Conservation (phyloP, 306 rosid genomes). For the Quercus suber region DNA sequence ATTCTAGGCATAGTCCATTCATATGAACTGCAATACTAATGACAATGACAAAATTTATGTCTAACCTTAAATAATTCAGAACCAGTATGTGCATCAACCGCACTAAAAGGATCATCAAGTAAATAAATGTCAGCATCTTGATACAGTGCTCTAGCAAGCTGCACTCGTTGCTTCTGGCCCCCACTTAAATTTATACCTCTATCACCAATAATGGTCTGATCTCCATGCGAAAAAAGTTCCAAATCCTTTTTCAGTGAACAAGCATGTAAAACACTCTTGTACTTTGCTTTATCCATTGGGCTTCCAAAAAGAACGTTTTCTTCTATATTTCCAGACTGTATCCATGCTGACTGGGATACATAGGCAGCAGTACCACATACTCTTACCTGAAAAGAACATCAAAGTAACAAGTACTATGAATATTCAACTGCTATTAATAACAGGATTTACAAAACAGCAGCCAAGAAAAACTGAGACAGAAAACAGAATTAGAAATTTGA, state of each 20-base stretch:
- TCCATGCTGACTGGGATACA: conserved; percentile 95
- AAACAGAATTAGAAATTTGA: conserved; percentile 27
- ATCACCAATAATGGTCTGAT: conserved; percentile 92
- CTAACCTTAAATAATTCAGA: conserved; percentile 75
- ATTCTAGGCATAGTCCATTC: conserved; percentile 30
- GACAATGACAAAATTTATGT: not conserved
- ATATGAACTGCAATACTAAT: conserved; percentile 20
- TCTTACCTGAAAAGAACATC: conserved; percentile 55
- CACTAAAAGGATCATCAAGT: conserved; percentile 97
- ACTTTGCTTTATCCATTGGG: conserved; percentile 89
- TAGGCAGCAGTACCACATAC: conserved; percentile 87
- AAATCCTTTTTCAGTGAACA: conserved; percentile 88
- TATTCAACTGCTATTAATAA: conserved; percentile 9
- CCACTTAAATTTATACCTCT: conserved; percentile 95
- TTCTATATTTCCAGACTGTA: conserved; percentile 91
- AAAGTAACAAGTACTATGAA: conserved; percentile 19
- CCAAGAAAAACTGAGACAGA: conserved; percentile 12
- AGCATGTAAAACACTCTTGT: conserved; percentile 84
- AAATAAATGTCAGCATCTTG: conserved; percentile 90
- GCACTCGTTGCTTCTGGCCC: conserved; percentile 97
- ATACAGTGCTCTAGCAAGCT: conserved; percentile 94
- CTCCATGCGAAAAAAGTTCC: conserved; percentile 86
- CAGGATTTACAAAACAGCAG: conserved; percentile 4
- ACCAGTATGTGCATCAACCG: conserved; percentile 98
- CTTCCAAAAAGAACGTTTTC: conserved; percentile 89